Base-by-base conservation (phyloP, 2,329 filamentous ascomycete species). In the Rosellinia necatrix region DNA sequence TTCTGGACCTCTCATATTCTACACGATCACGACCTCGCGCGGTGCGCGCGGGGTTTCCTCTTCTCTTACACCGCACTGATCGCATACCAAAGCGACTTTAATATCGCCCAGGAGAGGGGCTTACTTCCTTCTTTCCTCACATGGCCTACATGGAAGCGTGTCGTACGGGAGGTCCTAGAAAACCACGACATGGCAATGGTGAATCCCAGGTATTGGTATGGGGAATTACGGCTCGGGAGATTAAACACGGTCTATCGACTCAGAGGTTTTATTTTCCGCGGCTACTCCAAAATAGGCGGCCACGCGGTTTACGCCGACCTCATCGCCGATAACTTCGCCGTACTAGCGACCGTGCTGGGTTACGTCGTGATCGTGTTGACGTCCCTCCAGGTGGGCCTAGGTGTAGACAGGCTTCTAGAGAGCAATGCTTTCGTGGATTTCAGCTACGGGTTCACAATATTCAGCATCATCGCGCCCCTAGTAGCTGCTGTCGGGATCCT, bases 191-290 rank as follows among this genome's bases (percentile, higher is more conserved):
- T 70, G 59, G 60, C 63, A 2, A 40, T 63, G 9, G 59, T 72
- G 43, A 71, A 72, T 51, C 66, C 66, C 24, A 68, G 75, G 13
- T 77, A 74, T 60, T 67, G 65, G 58, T 77, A 73, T 59, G 75
- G 74, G 13, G 75, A 77, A 59, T 71, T 77, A 12, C 72, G 74
- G 2, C 61, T 73, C 2, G 65, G 65, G 47, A 70, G 72, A n/a
- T 46, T 74, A 40, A 73, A 81, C 64, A 74, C 75, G 44, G 71
- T 79, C 40, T 76, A 75, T 60, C 72, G 73, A 38, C 53, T 77
- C 19, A 65, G 63, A 43, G 65, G 66, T 3, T 63, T 48, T 37
- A 7, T 68, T 15, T 44, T 69, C 27, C 67, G 66, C 17, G 67
- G 66, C 7, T 70, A 68, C 59, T 68, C 67, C 10, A 63, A 62